These are phyloP conservation scores for Trichoderma lentiforme DNA, from an alignment of 2,329 filamentous ascomycete genomes.

Conservation along the genomic window DNA sequence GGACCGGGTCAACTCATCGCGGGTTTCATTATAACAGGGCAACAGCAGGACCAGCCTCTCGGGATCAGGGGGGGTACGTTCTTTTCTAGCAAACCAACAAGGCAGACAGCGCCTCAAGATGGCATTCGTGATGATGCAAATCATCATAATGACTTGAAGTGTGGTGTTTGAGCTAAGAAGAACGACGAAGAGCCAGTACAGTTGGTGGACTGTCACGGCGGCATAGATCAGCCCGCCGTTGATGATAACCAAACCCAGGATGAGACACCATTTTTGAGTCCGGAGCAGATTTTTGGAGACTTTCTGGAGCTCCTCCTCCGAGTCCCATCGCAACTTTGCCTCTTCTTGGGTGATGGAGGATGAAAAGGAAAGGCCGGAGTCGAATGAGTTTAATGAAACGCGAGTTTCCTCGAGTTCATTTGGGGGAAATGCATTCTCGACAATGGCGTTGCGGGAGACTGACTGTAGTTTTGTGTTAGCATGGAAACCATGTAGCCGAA, in stretches of 20 bases:
- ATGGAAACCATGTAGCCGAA: too few species aligned
- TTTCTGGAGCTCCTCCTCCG: conserved; percentile 37
- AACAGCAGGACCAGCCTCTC: conserved; percentile 46
- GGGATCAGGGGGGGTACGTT: conserved; percentile 35
- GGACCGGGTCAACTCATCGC: conserved; percentile 41
- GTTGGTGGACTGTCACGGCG: conserved; percentile 37
- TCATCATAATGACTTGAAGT: conserved; percentile 41
- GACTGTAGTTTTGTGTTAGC: conserved; percentile 27
- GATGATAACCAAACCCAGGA: conserved; percentile 33
- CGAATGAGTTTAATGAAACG: conserved; percentile 30
- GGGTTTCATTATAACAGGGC: conserved; percentile 49
- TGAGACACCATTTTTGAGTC: conserved; percentile 40
- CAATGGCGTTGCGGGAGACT: conserved; percentile 31
- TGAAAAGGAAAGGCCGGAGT: conserved; percentile 33
- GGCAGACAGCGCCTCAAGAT: conserved; percentile 32
- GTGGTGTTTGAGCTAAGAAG: conserved; percentile 46
- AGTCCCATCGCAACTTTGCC: conserved; percentile 39
- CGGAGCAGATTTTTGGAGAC: conserved; percentile 37
- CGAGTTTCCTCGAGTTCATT: conserved; percentile 30
- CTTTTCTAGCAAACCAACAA: conserved; percentile 31
- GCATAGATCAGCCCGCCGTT: conserved; percentile 38
- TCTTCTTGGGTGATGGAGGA: conserved; percentile 39
- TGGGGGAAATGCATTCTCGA: conserved; percentile 29
- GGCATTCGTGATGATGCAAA: conserved; percentile 35
- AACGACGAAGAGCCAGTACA: conserved; percentile 43